A percentile compares a stretch with the other conserved stretches of the same genome.
Conservation (phyloP, 257 asterid genomes). For the Solanum habrochaites region DNA sequence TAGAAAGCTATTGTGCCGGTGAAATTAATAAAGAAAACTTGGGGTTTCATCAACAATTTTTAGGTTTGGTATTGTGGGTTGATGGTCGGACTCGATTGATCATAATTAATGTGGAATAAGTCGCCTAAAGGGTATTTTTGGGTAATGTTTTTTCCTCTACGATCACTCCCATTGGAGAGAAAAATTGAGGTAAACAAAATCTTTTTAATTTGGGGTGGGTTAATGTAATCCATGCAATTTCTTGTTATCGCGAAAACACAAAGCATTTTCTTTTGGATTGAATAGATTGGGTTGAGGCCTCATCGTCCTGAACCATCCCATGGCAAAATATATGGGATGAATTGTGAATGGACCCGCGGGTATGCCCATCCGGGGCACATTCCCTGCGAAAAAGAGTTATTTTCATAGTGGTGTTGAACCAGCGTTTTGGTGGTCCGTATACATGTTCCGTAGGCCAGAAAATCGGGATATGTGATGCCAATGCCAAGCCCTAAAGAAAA, state of each 20-base stretch:
- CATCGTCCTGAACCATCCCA: too few species aligned
- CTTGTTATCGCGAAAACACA: background rate
- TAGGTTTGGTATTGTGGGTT: background rate
- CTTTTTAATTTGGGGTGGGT: too few species aligned
- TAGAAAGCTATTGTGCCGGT: conserved; percentile 37
- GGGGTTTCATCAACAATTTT: background rate
- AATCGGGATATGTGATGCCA: background rate
- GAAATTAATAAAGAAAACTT: background rate
- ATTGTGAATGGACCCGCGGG: conserved; percentile 38
- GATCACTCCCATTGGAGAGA: background rate
- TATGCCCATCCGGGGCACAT: conserved; percentile 44
- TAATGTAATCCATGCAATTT: background rate
- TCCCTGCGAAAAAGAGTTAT: background rate
- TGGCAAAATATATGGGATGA: conserved; percentile 31
- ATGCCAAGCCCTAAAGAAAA: conserved; percentile 24
- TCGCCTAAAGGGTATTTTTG: background rate
- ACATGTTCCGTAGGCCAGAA: conserved; percentile 66
- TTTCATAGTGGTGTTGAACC: background rate
- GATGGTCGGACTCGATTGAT: background rate
- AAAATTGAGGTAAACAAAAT: background rate
- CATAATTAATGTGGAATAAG: background rate
- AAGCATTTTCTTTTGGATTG: conserved; percentile 1
- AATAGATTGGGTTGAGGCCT: conserved; percentile 5
- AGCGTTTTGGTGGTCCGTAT: conserved; percentile 35
- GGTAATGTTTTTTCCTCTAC: conserved; percentile 2